Evolutionary conservation across 345 rosid species (phyloP).

Genomic region (Aquilaria yunnanensis): DNA sequence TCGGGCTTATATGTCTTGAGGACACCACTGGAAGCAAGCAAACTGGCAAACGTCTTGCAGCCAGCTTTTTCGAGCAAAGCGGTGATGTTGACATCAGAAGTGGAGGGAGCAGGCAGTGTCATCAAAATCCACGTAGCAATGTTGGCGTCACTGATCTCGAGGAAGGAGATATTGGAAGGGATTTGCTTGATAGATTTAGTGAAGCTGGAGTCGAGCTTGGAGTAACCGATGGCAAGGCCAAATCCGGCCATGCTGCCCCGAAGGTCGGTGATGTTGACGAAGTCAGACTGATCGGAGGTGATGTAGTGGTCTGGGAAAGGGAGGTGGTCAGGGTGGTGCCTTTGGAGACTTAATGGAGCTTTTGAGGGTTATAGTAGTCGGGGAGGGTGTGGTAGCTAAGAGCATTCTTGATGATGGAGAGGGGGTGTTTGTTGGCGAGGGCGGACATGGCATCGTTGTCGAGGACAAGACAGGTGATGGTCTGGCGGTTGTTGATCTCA

Average conservation of each 20-base stretch:
- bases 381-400: constrained; percentile 65
- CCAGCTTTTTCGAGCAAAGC: constrained; percentile 76
- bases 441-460: constrained; percentile 66
- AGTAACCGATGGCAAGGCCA: constrained; percentile 68
- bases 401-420: constrained; percentile 58
- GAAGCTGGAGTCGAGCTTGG: constrained; percentile 63
- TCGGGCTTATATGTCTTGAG: constrained; percentile 51
- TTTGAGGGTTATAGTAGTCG: constrained; percentile 66
- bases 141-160: constrained; percentile 59
- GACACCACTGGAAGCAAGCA: constrained; percentile 57
- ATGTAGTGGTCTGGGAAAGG: constrained; percentile 81
- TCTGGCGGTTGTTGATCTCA: constrained; percentile 78
- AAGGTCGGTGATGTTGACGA: constrained; percentile 78
- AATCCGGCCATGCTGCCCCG: constrained; percentile 78
- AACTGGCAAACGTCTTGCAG: constrained; percentile 63
- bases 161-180: constrained; percentile 67
- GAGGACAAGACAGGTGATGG: constrained; percentile 66
- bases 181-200: constrained; percentile 61
- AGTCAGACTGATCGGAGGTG: constrained; percentile 68
- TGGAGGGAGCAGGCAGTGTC: constrained; percentile 50
- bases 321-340: constrained; percentile 69
- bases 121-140: constrained; percentile 49
- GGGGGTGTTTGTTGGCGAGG: constrained; percentile 53
- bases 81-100: constrained; percentile 54
- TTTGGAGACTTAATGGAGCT: constrained; percentile 68